Percentiles rank a stretch among this genome's conserved stretches.
Conservation (phyloP, 2,329 filamentous ascomycete genomes). For the Ophiosphaerella herpotricha region DNA sequence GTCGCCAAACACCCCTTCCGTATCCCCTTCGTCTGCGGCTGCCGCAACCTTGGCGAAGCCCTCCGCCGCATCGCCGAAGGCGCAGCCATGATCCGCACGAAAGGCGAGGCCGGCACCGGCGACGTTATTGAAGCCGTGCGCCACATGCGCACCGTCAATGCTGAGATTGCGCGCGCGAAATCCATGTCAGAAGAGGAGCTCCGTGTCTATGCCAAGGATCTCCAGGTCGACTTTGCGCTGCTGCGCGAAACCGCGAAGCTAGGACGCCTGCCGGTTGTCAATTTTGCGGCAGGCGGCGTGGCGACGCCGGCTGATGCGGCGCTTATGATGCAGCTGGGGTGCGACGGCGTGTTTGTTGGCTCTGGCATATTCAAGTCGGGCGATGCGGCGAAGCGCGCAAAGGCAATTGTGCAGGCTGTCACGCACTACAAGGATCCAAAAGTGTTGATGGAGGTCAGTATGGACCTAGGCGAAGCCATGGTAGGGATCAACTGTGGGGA, state of each 20-base stretch:
- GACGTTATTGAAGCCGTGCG: slow-evolving; percentile 96
- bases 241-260: slow-evolving; percentile 86
- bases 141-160: slow-evolving; percentile 90
- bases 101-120: slow-evolving; percentile 95
- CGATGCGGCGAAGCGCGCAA: slow-evolving; percentile 84
- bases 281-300: slow-evolving; percentile 98
- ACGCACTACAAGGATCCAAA: slow-evolving; percentile 87
- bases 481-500: slow-evolving; percentile 86
- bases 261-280: slow-evolving; percentile 89
- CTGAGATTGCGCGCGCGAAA: slow-evolving; percentile 75
- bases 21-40: slow-evolving; percentile 94
- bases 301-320: slow-evolving; percentile 98
- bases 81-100: slow-evolving; percentile 98
- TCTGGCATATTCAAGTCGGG: slow-evolving; percentile 97
- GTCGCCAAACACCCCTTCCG: slow-evolving; percentile 85
- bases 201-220: slow-evolving; percentile 77
- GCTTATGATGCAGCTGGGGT: slow-evolving; percentile 98
- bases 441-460: slow-evolving; percentile 83
- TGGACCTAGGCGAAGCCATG: slow-evolving; percentile 95
- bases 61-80: slow-evolving; percentile 89
- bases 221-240: slow-evolving; percentile 77
- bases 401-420: slow-evolving; percentile 91
- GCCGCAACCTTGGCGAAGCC: slow-evolving; percentile 91
- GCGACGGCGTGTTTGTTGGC: slow-evolving; percentile 96
- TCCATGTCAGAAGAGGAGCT: slow-evolving; percentile 72